Evolutionary conservation across 768 basidiomycete species (phyloP).

Genomic region (Gelatoporia subvermispora): DNA sequence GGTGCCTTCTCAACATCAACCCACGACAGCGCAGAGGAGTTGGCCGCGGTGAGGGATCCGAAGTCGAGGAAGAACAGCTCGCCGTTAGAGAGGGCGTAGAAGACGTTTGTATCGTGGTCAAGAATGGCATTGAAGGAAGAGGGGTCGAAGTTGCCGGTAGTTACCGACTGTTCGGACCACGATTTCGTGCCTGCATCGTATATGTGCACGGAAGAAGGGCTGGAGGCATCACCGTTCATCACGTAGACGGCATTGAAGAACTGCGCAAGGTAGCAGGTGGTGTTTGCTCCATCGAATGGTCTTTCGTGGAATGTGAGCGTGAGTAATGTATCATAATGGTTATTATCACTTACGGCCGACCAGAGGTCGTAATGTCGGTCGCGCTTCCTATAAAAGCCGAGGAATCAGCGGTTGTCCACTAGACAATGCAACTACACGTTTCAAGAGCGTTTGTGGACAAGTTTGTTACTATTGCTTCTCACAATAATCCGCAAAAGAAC

Average conservation of each 20-base stretch:
- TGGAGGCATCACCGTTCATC: slow-evolving; percentile 68
- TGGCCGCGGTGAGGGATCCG: slow-evolving; percentile 56
- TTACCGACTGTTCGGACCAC: slow-evolving; percentile 74
- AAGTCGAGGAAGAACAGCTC: slow-evolving; percentile 71
- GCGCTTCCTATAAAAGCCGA: slow-evolving; percentile 38
- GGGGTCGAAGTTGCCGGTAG: slow-evolving; percentile 53
- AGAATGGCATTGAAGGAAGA: slow-evolving; percentile 66
- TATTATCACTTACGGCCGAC: slow-evolving; percentile 62
- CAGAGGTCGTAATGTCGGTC: slow-evolving; percentile 65
- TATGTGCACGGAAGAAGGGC: slow-evolving; percentile 69
- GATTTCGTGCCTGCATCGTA: slow-evolving; percentile 68
- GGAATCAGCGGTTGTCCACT: background rate
- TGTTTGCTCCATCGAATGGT: slow-evolving; percentile 58
- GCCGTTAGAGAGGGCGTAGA: slow-evolving; percentile 69
- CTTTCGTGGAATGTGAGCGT: slow-evolving; percentile 30
- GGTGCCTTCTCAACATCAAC: slow-evolving; percentile 49
- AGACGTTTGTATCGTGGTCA: slow-evolving; percentile 92
- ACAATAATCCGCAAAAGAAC: background rate
- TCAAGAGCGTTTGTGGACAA: no score
- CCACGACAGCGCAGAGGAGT: slow-evolving; percentile 59
- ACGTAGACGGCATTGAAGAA: slow-evolving; percentile 86
- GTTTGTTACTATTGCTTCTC: background rate
- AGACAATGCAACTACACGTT: background rate
- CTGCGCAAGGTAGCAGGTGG: slow-evolving; percentile 74
- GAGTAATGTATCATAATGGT: background rate